Evolutionary conservation across 139 green algal genomes (phyloP).

Genomic region (Haematococcus lacustris): DNA sequence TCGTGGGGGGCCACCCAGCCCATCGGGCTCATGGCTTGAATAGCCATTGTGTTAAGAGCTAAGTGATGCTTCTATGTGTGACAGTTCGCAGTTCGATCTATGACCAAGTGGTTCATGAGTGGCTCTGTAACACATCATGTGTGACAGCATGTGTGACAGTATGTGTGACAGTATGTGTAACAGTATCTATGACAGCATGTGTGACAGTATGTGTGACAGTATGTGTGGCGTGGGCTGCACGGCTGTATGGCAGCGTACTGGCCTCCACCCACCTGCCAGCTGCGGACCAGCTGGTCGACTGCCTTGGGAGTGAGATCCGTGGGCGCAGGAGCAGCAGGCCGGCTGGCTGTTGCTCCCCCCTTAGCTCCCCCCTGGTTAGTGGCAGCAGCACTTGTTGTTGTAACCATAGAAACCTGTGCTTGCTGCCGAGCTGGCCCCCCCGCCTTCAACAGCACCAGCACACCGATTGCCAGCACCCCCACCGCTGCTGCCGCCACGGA

Average conservation of each 20-base stretch:
- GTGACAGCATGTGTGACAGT: neutral
- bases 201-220: no score
- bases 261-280: constrained; percentile 32
- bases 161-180: neutral
- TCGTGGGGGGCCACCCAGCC: no score
- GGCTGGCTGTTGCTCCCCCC: neutral
- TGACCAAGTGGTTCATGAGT: no score
- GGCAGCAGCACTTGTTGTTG: no score
- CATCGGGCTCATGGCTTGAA: neutral
- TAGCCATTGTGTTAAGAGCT: no score
- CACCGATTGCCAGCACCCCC: neutral
- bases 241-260: neutral
- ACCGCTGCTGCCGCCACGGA: neutral
- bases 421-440: no score
- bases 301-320: neutral
- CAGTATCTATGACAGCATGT: no score
- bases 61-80: no score
- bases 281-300: constrained; percentile 18
- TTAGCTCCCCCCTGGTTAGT: no score
- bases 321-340: neutral
- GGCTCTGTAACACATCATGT: no score
- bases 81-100: no score
- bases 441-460: neutral
- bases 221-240: neutral
- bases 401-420: neutral